These are phyloP conservation scores for Arthrobotrys sinensis DNA, from an alignment of 2,329 filamentous ascomycete species.

Conservation along the genomic window DNA sequence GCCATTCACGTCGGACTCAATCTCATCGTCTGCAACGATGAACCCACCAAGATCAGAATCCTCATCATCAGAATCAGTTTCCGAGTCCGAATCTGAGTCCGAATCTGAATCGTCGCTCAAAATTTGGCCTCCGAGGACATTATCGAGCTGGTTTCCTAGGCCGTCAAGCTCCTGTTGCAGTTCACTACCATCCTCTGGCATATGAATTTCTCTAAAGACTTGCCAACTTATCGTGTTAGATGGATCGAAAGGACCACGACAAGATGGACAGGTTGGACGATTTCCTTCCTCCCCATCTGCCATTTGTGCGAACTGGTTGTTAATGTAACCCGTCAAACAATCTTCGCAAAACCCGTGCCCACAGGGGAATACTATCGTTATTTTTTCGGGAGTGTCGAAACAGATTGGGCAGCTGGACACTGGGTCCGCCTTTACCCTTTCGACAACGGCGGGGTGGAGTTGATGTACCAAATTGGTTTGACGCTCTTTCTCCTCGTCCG, in stretches of 20 bases:
- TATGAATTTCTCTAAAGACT: slow-evolving; percentile 73
- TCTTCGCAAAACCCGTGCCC: slow-evolving; percentile 85
- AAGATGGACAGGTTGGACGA: slow-evolving; percentile 80
- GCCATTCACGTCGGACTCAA: slow-evolving; percentile 64
- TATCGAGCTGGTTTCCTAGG: slow-evolving; percentile 63
- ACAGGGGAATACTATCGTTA: slow-evolving; percentile 80
- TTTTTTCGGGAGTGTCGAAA: slow-evolving; percentile 32
- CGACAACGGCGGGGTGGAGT: slow-evolving; percentile 70
- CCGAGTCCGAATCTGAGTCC: slow-evolving; percentile 66
- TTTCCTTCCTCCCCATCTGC: slow-evolving; percentile 74
- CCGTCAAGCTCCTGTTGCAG: slow-evolving; percentile 69
- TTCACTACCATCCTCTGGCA: slow-evolving; percentile 72
- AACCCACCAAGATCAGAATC: slow-evolving; percentile 47
- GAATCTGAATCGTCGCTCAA: slow-evolving; percentile 67
- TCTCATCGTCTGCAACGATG: slow-evolving; percentile 63
- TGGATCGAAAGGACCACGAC: slow-evolving; percentile 77
- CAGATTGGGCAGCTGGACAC: slow-evolving; percentile 62
- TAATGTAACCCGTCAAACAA: slow-evolving; percentile 80
- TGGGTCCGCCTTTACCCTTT: slow-evolving; percentile 62
- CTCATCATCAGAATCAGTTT: slow-evolving; percentile 67
- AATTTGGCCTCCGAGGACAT: slow-evolving; percentile 62
- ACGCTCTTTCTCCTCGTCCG: slow-evolving; percentile 66
- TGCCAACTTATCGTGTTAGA: slow-evolving; percentile 81
- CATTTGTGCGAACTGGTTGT: slow-evolving; percentile 73
- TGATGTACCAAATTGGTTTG: slow-evolving; percentile 72